Evolutionary conservation across 2,329 filamentous ascomycete genomes (phyloP).

Genomic region (Colletotrichum kahawae): DNA sequence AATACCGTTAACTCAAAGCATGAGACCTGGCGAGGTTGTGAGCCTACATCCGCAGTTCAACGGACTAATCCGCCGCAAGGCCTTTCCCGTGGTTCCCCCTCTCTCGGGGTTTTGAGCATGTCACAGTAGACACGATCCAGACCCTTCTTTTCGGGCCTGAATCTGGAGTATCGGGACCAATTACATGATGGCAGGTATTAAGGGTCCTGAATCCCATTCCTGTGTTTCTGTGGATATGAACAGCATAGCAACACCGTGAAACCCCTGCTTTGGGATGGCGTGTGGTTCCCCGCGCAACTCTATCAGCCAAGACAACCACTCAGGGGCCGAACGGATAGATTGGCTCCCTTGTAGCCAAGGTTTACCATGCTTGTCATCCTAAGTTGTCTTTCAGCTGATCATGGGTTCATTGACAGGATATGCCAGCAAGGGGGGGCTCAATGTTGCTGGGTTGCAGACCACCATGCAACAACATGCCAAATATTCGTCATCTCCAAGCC

Average conservation of each 20-base stretch:
- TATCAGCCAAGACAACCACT: neutral
- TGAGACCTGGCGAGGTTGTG: accelerated
- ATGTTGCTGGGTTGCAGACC: neutral
- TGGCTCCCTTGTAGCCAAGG: neutral
- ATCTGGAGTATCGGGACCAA: neutral
- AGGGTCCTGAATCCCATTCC: accelerated
- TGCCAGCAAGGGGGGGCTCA: neutral
- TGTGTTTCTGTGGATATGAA: accelerated
- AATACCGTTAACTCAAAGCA: accelerated
- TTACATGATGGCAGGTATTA: neutral
- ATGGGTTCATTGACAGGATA: neutral
- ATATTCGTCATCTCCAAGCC: neutral
- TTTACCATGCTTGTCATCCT: neutral
- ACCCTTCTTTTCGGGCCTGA: neutral
- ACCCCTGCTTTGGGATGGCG: neutral
- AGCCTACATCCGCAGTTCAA: neutral
- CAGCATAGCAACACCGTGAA: neutral
- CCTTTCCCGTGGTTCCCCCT: neutral
- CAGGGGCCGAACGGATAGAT: neutral
- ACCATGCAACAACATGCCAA: neutral
- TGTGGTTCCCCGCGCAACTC: neutral
- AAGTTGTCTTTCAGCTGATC: neutral
- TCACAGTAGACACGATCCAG: neutral
- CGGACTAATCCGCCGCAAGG: neutral
- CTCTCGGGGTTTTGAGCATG: neutral